phyloP scores from a whole-genome alignment of 352 stramenopile genomes.

The Phytophthora hibernalis region DNA sequence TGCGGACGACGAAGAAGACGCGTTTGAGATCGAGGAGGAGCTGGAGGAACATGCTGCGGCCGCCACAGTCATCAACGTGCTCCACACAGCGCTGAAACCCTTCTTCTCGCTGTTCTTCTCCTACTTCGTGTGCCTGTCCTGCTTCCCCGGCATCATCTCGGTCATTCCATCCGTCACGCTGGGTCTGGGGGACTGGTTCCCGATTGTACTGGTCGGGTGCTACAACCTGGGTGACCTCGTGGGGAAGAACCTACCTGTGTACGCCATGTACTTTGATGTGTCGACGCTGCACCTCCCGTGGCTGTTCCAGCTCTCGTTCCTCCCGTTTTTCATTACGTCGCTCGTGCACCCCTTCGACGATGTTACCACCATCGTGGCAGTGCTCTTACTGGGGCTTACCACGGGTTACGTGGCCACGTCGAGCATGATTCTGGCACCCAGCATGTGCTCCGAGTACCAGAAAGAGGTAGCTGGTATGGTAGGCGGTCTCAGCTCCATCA shows the following conservation, averaged over 20 bases:
- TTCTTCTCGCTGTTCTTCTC: conserved; percentile 83
- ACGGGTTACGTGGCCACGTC: conserved; percentile 85
- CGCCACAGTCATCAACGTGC: conserved; percentile 62
- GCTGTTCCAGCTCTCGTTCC: conserved; percentile 66
- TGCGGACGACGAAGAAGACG: conserved; percentile 51
- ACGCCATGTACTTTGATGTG: conserved; percentile 76
- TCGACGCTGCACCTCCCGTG: conserved; percentile 73
- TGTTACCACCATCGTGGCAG: conserved; percentile 53
- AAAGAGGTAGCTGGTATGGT: conserved; percentile 85
- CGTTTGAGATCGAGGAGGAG: conserved; percentile 39
- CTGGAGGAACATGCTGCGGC: conserved; percentile 48
- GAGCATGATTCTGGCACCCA: conserved; percentile 79
- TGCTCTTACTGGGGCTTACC: conserved; percentile 65
- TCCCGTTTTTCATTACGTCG: conserved; percentile 73
- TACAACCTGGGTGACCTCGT: conserved; percentile 82
- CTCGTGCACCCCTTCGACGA: conserved; percentile 68
- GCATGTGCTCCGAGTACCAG: conserved; percentile 77
- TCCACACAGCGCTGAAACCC: conserved; percentile 69
- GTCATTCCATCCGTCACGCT: conserved; percentile 70
- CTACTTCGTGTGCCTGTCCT: conserved; percentile 81
- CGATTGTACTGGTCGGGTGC: conserved; percentile 76
- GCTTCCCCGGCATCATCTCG: conserved; percentile 82
- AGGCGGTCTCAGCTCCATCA: conserved; percentile 69
- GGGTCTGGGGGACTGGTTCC: conserved; percentile 71
- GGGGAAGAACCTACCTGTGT: conserved; percentile 80